Evolutionary conservation across 768 basidiomycete species (phyloP).

Genomic region (Solioccasus polychromus): DNA sequence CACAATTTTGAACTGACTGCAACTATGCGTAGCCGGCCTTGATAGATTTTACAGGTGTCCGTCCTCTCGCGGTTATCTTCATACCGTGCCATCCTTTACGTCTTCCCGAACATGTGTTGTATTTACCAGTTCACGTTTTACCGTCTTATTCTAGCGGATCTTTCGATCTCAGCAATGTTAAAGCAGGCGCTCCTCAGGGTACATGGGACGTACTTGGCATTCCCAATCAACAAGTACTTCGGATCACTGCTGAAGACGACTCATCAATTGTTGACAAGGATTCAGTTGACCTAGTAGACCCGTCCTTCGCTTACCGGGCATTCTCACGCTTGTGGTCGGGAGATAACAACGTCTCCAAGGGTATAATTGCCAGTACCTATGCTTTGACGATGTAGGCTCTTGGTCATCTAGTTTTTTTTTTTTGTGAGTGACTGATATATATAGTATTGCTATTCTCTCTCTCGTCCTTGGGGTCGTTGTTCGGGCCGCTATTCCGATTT

Average conservation of each 20-base stretch:
- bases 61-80: conserved; percentile 68
- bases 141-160: conserved; percentile 18
- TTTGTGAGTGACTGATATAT: conserved; percentile 11
- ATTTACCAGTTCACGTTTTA: conserved; percentile 55
- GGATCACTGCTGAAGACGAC: conserved; percentile 32
- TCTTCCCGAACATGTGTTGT: conserved; percentile 42
- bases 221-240: conserved; percentile 39
- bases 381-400: conserved; percentile 62
- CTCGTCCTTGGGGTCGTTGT: conserved; percentile 57
- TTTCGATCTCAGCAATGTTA: conserved; percentile 28
- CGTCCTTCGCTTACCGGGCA: conserved; percentile 41
- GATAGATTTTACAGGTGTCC: conserved; percentile 39
- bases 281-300: conserved; percentile 41
- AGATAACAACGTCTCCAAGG: conserved; percentile 33
- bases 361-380: conserved; percentile 48
- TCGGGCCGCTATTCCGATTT: conserved; percentile 22
- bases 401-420: conserved; percentile 11
- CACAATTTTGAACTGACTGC: conserved; percentile 27
- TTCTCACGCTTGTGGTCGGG: conserved; percentile 43
- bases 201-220: conserved; percentile 45
- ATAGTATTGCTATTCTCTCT: conserved; percentile 68
- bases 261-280: conserved; percentile 47
- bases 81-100: conserved; percentile 47
- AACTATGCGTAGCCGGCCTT: conserved; percentile 37
- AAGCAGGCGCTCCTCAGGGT: conserved; percentile 28